phyloP scores from a whole-genome alignment of 257 asterid genomes.

The Rehmannia glutinosa region DNA sequence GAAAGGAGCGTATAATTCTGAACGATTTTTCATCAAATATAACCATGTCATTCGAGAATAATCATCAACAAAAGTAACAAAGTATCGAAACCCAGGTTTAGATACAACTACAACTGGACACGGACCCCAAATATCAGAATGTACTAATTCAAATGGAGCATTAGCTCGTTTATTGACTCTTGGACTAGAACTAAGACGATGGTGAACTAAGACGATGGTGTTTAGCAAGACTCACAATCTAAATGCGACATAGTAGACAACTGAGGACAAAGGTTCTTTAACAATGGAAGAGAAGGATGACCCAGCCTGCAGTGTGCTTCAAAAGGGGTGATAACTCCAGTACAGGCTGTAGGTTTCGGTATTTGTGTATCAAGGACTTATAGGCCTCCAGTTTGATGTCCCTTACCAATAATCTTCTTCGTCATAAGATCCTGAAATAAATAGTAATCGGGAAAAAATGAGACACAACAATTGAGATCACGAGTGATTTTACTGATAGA shows the following conservation, averaged over 20 bases:
- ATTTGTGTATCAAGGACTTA: no score
- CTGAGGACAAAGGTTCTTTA: neutral
- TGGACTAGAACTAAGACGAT: neutral
- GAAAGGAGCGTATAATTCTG: neutral
- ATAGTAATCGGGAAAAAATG: no score
- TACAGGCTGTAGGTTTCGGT: no score
- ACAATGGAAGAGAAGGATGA: neutral
- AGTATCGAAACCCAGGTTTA: neutral
- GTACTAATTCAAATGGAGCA: slow-evolving; percentile 7
- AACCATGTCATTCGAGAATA: slow-evolving; percentile 2
- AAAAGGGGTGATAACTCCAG: neutral
- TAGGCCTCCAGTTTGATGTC: no score
- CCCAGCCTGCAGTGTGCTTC: neutral
- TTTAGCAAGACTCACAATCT: slow-evolving; percentile 15
- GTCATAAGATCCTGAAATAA: no score
- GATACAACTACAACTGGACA: neutral
- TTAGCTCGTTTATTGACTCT: neutral
- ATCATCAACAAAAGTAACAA: slow-evolving; percentile 8
- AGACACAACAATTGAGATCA: no score
- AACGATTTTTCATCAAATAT: slow-evolving; percentile 7
- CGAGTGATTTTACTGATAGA: no score
- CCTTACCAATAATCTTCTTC: no score
- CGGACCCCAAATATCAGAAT: slow-evolving; percentile 19
- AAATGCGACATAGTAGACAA: neutral
- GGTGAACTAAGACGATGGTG: no score